Evolutionary conservation across 1,284 basidiomycete species (phyloP), one percentile per base, ranked within the genome.

Genomic region (Erythrobasidium hasegawianum): DNA sequence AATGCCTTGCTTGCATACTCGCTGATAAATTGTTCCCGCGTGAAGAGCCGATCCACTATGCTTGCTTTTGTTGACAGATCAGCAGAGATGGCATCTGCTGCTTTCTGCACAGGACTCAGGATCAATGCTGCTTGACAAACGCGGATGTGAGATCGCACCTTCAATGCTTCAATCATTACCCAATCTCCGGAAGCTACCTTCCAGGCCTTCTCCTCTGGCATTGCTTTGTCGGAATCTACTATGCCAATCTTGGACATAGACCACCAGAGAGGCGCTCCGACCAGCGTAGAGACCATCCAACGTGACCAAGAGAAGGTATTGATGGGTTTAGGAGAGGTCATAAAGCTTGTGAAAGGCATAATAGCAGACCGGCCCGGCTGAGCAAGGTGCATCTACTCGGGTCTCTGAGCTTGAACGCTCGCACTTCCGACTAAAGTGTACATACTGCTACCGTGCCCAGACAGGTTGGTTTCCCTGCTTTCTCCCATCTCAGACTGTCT

Each of bases 241-340:
- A 70, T 33, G 56, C 62, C 61, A 16, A 64, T 22, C 47, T 41
- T 71, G 58, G 22, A 57, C n/a, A 72, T 50, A 0, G 68, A 61
- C 72, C 72, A 73, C 69, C 70, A 71, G 16, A 73, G 64, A 2
- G 72, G 72, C 5, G 64, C 60, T 0, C 69, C 47, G 22, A 68
- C 67, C 2, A 68, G 53, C n/a, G 50, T 68, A 4, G 67, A 68
- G 54, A 72, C 69, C 20, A 72, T 56, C 33, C 70, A 71, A 7
- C 65, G 41, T 47, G 59, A 57, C 58, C 45, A 68, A 45, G 65
- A 59, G 57, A 29, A 64, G 59, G 45, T 50, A 54, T 18, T 40
- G 56, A 64, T 59, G 11, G 60, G 61, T 33, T 41, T 2, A 43
- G 22, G 45, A 2, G 67, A 61, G 2, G 59, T 49, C 33, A 71